Conservation (phyloP, 768 basidiomycete genomes). For the Suillus luteus region DNA sequence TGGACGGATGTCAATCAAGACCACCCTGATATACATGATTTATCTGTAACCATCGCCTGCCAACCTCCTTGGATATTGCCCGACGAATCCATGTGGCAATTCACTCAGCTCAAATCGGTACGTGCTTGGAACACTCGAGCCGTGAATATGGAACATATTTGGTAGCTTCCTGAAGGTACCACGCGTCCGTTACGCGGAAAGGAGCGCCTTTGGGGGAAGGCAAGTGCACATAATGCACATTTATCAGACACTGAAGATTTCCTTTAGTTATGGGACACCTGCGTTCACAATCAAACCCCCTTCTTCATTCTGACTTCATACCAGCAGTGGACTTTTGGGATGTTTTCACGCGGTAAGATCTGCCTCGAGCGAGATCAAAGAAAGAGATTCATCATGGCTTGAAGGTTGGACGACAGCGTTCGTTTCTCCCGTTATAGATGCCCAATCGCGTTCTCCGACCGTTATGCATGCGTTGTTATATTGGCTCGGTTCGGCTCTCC, state of each 20-base stretch:
- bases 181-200: slow-evolving; percentile 47
- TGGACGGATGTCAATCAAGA: slow-evolving; percentile 37
- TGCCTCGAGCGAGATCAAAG: neutral
- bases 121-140: neutral
- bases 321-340: slow-evolving; percentile 62
- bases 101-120: slow-evolving; percentile 42
- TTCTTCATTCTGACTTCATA: slow-evolving; percentile 65
- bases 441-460: slow-evolving; percentile 45
- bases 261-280: slow-evolving; percentile 50
- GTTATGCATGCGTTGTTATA: slow-evolving; percentile 53
- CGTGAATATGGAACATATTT: slow-evolving; percentile 9
- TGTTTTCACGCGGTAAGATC: slow-evolving; percentile 53
- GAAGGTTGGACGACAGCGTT: slow-evolving; percentile 58
- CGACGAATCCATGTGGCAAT: slow-evolving; percentile 53
- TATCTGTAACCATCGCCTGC: slow-evolving; percentile 52
- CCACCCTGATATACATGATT: slow-evolving; percentile 30
- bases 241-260: slow-evolving; percentile 14
- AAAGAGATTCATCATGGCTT: neutral
- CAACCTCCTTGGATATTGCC: slow-evolving; percentile 64
- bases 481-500: slow-evolving; percentile 58
- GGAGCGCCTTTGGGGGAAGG: slow-evolving; percentile 65
- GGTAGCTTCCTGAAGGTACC: slow-evolving; percentile 29
- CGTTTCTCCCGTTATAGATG: slow-evolving; percentile 47
- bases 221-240: slow-evolving; percentile 22
- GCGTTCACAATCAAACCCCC: slow-evolving; percentile 46